phyloP scores from a whole-genome alignment of 2,329 filamentous ascomycete species.

The Aspergillus carbonarius region DNA sequence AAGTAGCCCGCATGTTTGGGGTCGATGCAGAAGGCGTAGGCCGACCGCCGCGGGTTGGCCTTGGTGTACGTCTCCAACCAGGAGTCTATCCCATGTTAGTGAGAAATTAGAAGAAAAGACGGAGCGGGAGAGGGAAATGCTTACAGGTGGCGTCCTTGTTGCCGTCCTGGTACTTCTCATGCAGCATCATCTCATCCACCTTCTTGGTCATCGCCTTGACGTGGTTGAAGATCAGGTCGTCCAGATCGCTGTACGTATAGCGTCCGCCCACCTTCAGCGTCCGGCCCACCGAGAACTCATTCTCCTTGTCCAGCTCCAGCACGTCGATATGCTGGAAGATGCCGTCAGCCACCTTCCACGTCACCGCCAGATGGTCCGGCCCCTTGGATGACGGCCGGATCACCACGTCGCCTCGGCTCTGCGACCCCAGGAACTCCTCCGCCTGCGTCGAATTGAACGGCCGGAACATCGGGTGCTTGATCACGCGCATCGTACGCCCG shows the following conservation, averaged over 20 bases:
- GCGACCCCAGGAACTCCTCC: conserved; percentile 86
- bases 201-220: conserved; percentile 98
- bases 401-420: conserved; percentile 83
- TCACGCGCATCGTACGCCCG: conserved; percentile 85
- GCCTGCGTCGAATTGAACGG: conserved; percentile 90
- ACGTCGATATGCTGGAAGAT: conserved; percentile 99
- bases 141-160: conserved; percentile 81
- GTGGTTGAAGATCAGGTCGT: conserved; percentile 95
- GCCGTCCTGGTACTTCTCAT: conserved; percentile 88
- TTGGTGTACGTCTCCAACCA: conserved; percentile 96
- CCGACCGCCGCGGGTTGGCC: conserved; percentile 89
- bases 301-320: conserved; percentile 93
- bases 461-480: conserved; percentile 96
- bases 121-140: conserved; percentile 36
- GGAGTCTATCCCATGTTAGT: conserved; percentile 60
- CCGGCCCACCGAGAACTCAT: conserved; percentile 89
- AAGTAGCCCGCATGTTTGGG: conserved; percentile 92
- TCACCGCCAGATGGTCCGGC: conserved; percentile 90
- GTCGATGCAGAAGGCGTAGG: conserved; percentile 95
- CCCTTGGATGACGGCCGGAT: conserved; percentile 95
- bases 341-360: conserved; percentile 95
- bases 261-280: conserved; percentile 82
- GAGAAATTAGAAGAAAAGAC: not conserved
- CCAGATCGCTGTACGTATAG: conserved; percentile 90
- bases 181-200: conserved; percentile 90